Conservation (phyloP, 345 rosid species). For the Moricandia arvensis region DNA sequence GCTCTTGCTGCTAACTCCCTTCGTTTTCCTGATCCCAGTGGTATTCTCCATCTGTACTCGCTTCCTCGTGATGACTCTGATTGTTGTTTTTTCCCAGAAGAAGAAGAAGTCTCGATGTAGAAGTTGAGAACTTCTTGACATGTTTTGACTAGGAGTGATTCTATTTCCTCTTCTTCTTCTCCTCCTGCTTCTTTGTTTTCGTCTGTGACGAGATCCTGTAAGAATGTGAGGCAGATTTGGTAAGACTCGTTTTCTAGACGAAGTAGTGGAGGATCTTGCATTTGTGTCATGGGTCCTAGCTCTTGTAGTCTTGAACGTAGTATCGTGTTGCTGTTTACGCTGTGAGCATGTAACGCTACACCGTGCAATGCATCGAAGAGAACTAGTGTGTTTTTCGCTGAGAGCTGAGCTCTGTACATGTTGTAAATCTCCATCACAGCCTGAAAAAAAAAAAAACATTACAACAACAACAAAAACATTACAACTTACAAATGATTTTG, state of each 20-base stretch:
- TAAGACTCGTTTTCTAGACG: conserved; percentile 96
- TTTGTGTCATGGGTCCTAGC: conserved; percentile 82
- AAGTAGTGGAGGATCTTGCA: conserved; percentile 95
- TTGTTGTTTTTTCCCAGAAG: conserved; percentile 36
- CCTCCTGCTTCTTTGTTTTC: conserved; percentile 48
- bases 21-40: conserved; percentile 83
- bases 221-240: conserved; percentile 86
- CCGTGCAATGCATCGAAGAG: conserved; percentile 82
- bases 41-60: conserved; percentile 63
- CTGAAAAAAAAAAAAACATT: conserved; percentile 39
- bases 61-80: conserved; percentile 41
- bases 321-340: conserved; percentile 53
- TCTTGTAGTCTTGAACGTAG: conserved; percentile 79
- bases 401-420: conserved; percentile 75
- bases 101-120: conserved; percentile 55
- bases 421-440: conserved; percentile 93
- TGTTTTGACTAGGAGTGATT: conserved; percentile 63
- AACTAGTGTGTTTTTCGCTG: conserved; percentile 65
- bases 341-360: conserved; percentile 79
- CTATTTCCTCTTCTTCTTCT: conserved; percentile 60
- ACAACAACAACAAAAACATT: not conserved
- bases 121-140: conserved; percentile 72
- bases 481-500: too few relatives aligned
- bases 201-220: conserved; percentile 74
- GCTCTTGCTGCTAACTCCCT: conserved; percentile 90